Conservation (phyloP, 2,329 filamentous ascomycete species). For the Clarireedia monteithiana region DNA sequence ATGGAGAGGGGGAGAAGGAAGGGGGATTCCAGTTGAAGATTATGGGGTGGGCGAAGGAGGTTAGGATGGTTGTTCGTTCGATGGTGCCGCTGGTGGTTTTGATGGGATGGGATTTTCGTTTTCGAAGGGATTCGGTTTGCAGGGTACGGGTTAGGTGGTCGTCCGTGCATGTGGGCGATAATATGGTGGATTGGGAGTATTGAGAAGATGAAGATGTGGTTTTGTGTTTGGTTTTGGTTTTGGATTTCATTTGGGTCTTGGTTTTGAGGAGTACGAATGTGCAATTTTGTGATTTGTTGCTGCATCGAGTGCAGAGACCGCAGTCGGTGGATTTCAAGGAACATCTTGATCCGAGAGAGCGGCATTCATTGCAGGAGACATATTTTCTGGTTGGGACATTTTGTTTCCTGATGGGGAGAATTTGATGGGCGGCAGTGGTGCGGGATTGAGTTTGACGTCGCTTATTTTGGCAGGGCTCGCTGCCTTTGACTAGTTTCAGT, state of each 20-base stretch:
- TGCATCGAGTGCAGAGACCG: slow-evolving; percentile 19
- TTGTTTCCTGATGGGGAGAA: not conserved
- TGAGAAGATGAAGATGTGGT: not conserved
- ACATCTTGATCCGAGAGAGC: slow-evolving; percentile 8
- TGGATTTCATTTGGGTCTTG: not conserved
- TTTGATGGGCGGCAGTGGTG: not conserved
- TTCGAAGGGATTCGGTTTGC: not conserved
- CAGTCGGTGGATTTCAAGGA: slow-evolving; percentile 11
- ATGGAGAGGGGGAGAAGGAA: not conserved
- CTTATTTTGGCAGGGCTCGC: too few species aligned
- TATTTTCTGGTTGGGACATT: slow-evolving; percentile 6
- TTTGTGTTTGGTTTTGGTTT: not conserved
- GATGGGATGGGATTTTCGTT: not conserved
- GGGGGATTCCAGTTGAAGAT: slow-evolving; percentile 19
- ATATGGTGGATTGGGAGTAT: not conserved
- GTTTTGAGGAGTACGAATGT: slow-evolving; percentile 11
- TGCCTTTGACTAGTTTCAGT: not conserved
- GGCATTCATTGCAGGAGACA: slow-evolving; percentile 18
- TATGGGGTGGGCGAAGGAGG: slow-evolving; percentile 25
- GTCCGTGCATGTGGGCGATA: not conserved
- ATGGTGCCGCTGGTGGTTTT: not conserved
- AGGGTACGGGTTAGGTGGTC: not conserved
- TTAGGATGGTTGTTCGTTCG: slow-evolving; percentile 17
- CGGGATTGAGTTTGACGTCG: too few species aligned
- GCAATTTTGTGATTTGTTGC: slow-evolving; percentile 11